A percentile compares a stretch with the other conserved stretches of the same genome.
phyloP scores from a whole-genome alignment of 306 rosid species.

The Astragalus membranaceus region DNA sequence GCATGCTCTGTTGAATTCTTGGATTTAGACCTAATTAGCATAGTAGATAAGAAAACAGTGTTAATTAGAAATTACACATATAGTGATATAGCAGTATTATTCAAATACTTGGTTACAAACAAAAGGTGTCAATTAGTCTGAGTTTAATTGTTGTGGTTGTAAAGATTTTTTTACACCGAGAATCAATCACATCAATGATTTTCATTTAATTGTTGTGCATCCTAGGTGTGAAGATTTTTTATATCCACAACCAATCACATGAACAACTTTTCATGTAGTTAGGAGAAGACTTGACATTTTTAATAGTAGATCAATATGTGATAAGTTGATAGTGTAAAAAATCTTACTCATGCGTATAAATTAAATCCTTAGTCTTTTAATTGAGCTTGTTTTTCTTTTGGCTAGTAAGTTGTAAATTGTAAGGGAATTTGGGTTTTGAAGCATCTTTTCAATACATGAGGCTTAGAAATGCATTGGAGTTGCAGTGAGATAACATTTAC shows the following conservation, averaged over 20 bases:
- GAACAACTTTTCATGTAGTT: too few species aligned
- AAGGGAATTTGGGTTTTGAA: not conserved
- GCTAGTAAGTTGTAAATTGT: not conserved
- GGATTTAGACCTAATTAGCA: conserved; percentile 25
- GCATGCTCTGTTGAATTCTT: not conserved
- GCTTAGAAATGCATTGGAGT: not conserved
- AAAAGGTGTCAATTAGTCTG: not conserved
- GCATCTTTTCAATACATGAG: not conserved
- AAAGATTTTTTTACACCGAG: too few species aligned
- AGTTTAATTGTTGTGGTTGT: too few species aligned
- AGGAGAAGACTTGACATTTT: too few species aligned
- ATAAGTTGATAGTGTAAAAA: too few species aligned
- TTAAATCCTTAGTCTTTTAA: not conserved
- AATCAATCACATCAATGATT: too few species aligned
- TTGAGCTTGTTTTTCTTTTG: not conserved
- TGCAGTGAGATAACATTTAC: conserved; percentile 20
- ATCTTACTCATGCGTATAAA: too few species aligned
- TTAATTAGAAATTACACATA: not conserved
- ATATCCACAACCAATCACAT: too few species aligned
- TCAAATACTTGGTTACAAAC: not conserved
- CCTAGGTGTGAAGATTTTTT: too few species aligned
- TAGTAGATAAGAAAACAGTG: not conserved
- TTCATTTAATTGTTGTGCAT: too few species aligned
- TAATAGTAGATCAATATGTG: too few species aligned
- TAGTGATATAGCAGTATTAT: not conserved